Evolutionary conservation across 2,329 filamentous ascomycete genomes (phyloP).

Genomic region (Chalaropsis thielavioides): DNA sequence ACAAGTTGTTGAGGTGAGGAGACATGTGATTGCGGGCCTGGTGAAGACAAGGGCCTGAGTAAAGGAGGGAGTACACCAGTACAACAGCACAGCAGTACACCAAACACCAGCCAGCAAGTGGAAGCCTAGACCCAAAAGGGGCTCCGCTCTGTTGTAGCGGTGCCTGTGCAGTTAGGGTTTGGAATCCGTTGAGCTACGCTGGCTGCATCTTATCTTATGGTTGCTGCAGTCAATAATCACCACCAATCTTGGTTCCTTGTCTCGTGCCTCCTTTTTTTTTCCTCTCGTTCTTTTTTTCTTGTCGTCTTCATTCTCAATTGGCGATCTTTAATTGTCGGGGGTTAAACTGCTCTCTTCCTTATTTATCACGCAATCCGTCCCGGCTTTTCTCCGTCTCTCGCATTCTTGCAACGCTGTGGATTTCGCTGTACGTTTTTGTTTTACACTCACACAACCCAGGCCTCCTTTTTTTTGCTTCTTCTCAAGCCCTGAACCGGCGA

Average conservation of each 20-base stretch:
- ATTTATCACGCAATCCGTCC: background rate
- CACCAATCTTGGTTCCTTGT: slow-evolving; percentile 1
- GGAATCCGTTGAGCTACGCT: background rate
- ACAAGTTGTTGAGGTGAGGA: background rate
- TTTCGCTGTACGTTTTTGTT: background rate
- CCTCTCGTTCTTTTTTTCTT: background rate
- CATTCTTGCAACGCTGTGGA: background rate
- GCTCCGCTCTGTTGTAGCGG: background rate
- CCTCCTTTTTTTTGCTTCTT: background rate
- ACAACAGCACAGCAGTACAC: too few relatives aligned
- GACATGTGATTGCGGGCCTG: background rate
- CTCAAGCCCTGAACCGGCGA: background rate
- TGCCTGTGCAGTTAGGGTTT: background rate
- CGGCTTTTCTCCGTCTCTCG: background rate
- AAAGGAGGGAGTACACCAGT: background rate
- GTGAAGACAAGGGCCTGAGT: background rate
- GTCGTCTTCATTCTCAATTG: background rate
- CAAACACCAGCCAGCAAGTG: background rate
- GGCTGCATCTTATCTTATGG: background rate
- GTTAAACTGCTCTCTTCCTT: background rate
- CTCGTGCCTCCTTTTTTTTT: slow-evolving; percentile 1
- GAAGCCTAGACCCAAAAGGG: background rate
- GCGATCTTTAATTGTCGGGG: background rate
- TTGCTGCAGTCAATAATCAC: background rate
- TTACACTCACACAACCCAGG: background rate